Percentiles rank a stretch among this genome's conserved stretches.
Conservation (phyloP, 1,284 basidiomycete genomes). For the Leccinum cinnamomeum region DNA sequence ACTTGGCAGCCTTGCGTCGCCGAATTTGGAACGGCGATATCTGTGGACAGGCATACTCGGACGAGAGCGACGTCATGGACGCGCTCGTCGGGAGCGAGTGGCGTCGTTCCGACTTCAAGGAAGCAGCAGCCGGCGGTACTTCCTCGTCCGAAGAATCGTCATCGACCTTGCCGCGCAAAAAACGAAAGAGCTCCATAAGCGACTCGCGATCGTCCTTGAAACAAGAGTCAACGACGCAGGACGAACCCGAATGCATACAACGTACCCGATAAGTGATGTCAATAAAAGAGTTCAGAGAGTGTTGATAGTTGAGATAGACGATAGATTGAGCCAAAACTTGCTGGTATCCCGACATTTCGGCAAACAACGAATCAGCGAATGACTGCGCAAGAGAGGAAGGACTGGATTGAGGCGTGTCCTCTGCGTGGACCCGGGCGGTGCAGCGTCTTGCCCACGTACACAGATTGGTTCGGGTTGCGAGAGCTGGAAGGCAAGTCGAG, state of each 20-base stretch:
- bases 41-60: slow-evolving; percentile 48
- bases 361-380: slow-evolving; percentile 20
- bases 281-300: slow-evolving; percentile 71
- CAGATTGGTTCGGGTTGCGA: slow-evolving; percentile 50
- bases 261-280: slow-evolving; percentile 75
- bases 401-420: slow-evolving; percentile 24
- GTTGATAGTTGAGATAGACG: slow-evolving; percentile 72
- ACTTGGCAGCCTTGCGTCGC: slow-evolving; percentile 71
- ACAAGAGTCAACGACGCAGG: slow-evolving; percentile 7
- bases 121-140: slow-evolving; percentile 27
- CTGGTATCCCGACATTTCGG: slow-evolving; percentile 18
- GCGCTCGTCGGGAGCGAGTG: slow-evolving; percentile 66
- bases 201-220: slow-evolving; percentile 69
- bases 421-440: slow-evolving; percentile 42
- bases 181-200: slow-evolving; percentile 69
- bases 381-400: slow-evolving; percentile 23
- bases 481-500: slow-evolving; percentile 24
- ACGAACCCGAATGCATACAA: slow-evolving; percentile 13
- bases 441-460: slow-evolving; percentile 47
- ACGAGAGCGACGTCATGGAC: slow-evolving; percentile 58
- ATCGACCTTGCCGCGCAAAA: slow-evolving; percentile 46
- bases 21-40: slow-evolving; percentile 63
- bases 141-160: slow-evolving; percentile 27
- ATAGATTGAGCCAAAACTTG: slow-evolving; percentile 38
- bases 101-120: slow-evolving; percentile 58